These are phyloP conservation scores for Kazachstania psychrophila DNA, from an alignment of 805 yeast genomes.

Conservation along the genomic window DNA sequence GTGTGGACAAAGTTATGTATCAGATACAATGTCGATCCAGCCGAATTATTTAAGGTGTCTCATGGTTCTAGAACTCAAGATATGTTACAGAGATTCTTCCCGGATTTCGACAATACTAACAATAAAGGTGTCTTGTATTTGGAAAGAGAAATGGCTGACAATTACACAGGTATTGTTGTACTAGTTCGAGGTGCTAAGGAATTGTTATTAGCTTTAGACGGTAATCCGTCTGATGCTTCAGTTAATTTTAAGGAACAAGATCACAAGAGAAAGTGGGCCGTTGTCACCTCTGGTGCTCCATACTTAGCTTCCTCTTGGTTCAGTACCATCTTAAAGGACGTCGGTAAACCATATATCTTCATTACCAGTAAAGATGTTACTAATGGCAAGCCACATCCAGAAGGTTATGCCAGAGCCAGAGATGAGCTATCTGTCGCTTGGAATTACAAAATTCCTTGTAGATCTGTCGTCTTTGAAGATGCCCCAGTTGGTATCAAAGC, in stretches of 20 bases:
- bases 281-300: constrained; percentile 72
- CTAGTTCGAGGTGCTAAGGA: constrained; percentile 64
- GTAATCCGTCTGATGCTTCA: constrained; percentile 20
- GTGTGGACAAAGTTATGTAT: constrained; percentile 58
- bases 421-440: constrained; percentile 42
- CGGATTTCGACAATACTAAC: constrained; percentile 52
- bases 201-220: constrained; percentile 42
- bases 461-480: constrained; percentile 65
- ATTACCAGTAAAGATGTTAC: constrained; percentile 67
- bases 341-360: constrained; percentile 58
- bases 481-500: constrained; percentile 78
- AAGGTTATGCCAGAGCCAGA: constrained; percentile 54
- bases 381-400: constrained; percentile 74
- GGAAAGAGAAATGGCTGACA: constrained; percentile 55
- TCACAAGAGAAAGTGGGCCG: constrained; percentile 55
- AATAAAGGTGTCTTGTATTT: constrained; percentile 41
- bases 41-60: constrained; percentile 52
- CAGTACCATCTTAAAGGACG: constrained; percentile 40
- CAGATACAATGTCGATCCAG: constrained; percentile 51
- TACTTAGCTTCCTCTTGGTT: constrained; percentile 70
- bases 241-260: constrained; percentile 2
- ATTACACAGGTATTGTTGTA: constrained; percentile 54
- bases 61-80: constrained; percentile 76
- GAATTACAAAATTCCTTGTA: constrained; percentile 12
- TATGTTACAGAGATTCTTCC: constrained; percentile 56